Percentiles rank a stretch among this genome's conserved stretches.
Conservation (phyloP, 2,329 filamentous ascomycete species). For the Colletotrichum endophyticum region DNA sequence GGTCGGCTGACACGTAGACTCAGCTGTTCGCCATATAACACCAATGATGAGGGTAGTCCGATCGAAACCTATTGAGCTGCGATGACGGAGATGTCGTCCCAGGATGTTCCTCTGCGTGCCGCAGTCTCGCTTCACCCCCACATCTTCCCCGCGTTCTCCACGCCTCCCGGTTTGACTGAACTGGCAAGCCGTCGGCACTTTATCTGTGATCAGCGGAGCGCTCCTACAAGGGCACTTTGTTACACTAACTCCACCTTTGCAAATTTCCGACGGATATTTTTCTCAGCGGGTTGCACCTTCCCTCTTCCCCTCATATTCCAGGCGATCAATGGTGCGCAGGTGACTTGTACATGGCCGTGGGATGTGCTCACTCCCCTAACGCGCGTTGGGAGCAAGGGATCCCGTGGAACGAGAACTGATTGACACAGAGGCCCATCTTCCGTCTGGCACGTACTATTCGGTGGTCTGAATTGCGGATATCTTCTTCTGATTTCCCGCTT, state of each 20-base stretch:
- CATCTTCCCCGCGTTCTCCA: neutral
- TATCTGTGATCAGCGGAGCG: neutral
- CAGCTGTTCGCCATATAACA: neutral
- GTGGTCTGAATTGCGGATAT: neutral
- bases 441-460: neutral
- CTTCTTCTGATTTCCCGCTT: neutral
- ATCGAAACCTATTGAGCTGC: neutral
- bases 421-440: neutral
- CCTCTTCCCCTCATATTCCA: neutral
- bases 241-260: neutral
- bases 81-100: neutral
- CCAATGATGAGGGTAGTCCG: neutral
- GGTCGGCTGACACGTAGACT: neutral
- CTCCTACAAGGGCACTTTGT: neutral
- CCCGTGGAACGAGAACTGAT: neutral
- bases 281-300: neutral
- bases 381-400: neutral
- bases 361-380: neutral
- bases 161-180: neutral
- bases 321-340: neutral
- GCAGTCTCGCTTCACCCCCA: neutral
- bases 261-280: neutral
- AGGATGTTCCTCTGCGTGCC: neutral
- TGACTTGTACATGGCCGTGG: neutral
- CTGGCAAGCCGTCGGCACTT: neutral